Evolutionary conservation across 495 filamentous ascomycete species (phyloP), one percentile per base, ranked within the genome.

Genomic region (Neurospora intermedia): DNA sequence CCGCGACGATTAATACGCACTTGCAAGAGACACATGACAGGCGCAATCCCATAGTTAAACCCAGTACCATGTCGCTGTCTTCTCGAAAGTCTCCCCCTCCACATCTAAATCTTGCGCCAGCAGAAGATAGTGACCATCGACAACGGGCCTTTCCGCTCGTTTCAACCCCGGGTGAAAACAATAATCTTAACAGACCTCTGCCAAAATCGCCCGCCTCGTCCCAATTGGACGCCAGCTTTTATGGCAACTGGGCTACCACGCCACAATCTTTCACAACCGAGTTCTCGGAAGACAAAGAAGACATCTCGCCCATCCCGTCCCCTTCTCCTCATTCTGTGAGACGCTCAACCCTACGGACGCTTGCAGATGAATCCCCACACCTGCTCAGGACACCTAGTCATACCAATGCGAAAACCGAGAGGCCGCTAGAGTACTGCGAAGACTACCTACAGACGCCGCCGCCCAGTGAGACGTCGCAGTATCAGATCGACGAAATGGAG

Each of bases 401-500:
- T 41, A 70, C 79, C 69, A 78, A 82, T 79, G 78, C 77, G 69
- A 73, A 79, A 62, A 75, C 77, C 69, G 77, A 77, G 43, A 82
- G 74, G 71, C 69, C 76, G 4, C 48, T 82, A 45, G 81, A 82
- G 43, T 85, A 85, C 75, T 83, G 81, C 76, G 85, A 86, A 76
- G 81, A 79, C 39, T 83, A 84, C 76, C 73, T 85, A 59, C 82
- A 84, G 75, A 85, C 85, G 76, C 84, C 84, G 75, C 70, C 82
- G 73, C 79, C 82, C 72, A 76, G 77, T 74, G 76, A 81, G 74
- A 75, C 80, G 66, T 80, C 84, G 20, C 71, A 81, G 70, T 71
- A 74, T 71, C 78, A 85, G 74, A 80, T 91, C 81, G 86, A 91
- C 77, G 94, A 96, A 77, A 88, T 99, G 84, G 94, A 98, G 84